Evolutionary conservation across 2,329 filamentous ascomycete species (phyloP), one percentile per base, ranked within the genome.

Genomic region (Phyllosticta paracitricarpa): DNA sequence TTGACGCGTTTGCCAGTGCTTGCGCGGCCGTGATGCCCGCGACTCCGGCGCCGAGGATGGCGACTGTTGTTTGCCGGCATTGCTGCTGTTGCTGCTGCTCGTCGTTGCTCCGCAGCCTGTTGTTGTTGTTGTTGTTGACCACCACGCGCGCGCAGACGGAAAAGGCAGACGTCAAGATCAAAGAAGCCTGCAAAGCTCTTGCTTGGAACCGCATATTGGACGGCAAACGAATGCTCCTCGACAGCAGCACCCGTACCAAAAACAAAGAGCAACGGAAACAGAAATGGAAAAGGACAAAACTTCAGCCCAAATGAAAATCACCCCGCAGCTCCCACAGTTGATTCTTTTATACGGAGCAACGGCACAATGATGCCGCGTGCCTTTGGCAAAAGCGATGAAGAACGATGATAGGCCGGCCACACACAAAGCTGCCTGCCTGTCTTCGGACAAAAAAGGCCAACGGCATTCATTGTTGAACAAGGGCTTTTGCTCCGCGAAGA

Each of bases 11-110:
- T 4, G 77, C 72, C 5, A 89, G 70, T 2, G 84, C 79, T 77
- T 88, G 84, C 24, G 84, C 84, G 14, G 85, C 83, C 12, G 84
- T 82, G 51, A 88, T 82, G 5, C 85, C 85, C 1, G 84, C 79
- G 59, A 84, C 81, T 12, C 85, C 85, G 14, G 80, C 85, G 35
- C 85, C 85, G 67, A 74, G 63, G 12, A 74, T 68, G 0, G 68
- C 72, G 35, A 74, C 71, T 5, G 63, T 70, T 4, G 72, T 74
- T 56, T 62, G 70, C 26, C 63, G 65, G 62, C 71, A 74, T 51
- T 68, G 69, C 57, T 22, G 19, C 19, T 22, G 19, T 2, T 22
- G 19, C 19, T 22, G 19, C 19, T 22, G 19, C 19, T 22, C 19
- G 19, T 69, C 66, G 25, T 66, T 58, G 19, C 59, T 59, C 14